A percentile compares a stretch with the other conserved stretches of the same genome.
phyloP scores from a whole-genome alignment of 306 rosid genomes.

The Cucumis melo region DNA sequence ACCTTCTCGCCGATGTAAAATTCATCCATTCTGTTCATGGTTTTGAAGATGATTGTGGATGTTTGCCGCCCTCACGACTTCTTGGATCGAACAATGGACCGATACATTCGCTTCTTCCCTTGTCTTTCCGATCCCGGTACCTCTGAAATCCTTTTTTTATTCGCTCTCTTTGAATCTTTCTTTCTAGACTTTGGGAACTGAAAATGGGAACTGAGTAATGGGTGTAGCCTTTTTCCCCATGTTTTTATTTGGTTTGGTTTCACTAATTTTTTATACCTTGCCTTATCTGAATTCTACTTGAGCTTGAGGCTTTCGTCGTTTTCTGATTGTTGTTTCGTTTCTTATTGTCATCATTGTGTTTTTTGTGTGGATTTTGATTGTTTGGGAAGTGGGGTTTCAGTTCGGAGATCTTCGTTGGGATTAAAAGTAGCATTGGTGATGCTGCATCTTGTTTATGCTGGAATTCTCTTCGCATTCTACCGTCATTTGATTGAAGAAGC shows the following conservation, averaged over 20 bases:
- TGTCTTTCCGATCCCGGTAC: slow-evolving; percentile 84
- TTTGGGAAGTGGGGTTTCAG: slow-evolving; percentile 28
- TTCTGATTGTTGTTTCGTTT: background rate
- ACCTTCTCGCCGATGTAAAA: background rate
- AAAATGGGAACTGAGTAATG: background rate
- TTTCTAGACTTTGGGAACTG: background rate
- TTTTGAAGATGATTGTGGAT: slow-evolving; percentile 34
- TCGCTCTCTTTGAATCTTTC: background rate
- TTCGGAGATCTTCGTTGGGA: slow-evolving; percentile 67
- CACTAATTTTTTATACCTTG: background rate
- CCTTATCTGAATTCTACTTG: background rate
- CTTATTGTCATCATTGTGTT: background rate
- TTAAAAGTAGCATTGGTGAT: slow-evolving; percentile 61
- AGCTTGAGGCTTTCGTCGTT: background rate
- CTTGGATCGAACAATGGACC: slow-evolving; percentile 36
- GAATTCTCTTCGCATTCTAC: slow-evolving; percentile 62
- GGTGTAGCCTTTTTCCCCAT: background rate
- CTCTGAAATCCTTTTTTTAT: background rate
- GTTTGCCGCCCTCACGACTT: slow-evolving; percentile 26
- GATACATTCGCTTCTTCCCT: slow-evolving; percentile 36
- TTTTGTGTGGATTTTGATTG: slow-evolving; percentile 1
- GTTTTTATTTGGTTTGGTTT: background rate
- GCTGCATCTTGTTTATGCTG: slow-evolving; percentile 52
- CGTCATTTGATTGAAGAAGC: slow-evolving; percentile 54
- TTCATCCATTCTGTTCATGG: background rate